Conservation (phyloP, 2,329 filamentous ascomycete species). For the Penicillium hordei region DNA sequence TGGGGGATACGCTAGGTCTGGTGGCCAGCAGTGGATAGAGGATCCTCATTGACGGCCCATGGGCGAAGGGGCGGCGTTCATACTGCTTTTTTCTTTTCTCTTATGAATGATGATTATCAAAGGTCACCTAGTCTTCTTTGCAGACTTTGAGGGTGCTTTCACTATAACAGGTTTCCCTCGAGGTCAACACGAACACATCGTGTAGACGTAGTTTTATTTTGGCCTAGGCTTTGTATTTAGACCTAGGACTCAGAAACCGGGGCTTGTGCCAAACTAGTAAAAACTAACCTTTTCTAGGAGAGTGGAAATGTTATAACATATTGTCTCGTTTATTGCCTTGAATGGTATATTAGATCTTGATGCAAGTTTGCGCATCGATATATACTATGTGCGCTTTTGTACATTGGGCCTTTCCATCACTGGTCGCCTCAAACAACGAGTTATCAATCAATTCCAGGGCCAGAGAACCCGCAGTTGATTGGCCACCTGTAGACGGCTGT, state of each 20-base stretch:
- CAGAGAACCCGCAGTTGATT: neutral
- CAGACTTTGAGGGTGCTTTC: constrained; percentile 10
- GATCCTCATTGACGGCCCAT: constrained; percentile 3
- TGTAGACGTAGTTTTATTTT: neutral
- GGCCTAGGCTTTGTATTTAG: neutral
- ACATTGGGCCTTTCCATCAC: no score
- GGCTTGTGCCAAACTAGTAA: neutral
- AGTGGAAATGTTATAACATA: no score
- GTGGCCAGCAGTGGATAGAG: neutral
- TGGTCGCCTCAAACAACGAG: neutral
- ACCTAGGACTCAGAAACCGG: neutral
- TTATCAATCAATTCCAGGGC: neutral
- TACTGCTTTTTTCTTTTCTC: constrained; percentile 15
- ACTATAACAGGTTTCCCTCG: neutral
- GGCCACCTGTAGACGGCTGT: neutral
- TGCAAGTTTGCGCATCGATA: neutral
- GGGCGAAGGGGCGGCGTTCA: constrained; percentile 9
- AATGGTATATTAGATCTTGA: neutral
- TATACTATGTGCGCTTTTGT: neutral
- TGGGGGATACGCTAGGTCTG: neutral
- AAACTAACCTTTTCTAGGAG: no score
- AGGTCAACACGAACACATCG: neutral
- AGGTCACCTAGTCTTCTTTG: constrained; percentile 8
- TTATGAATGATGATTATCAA: constrained; percentile 24
- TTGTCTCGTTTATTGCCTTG: neutral